Evolutionary conservation across 1,284 basidiomycete species (phyloP).

Genomic region (Phellinidium pouzarii): DNA sequence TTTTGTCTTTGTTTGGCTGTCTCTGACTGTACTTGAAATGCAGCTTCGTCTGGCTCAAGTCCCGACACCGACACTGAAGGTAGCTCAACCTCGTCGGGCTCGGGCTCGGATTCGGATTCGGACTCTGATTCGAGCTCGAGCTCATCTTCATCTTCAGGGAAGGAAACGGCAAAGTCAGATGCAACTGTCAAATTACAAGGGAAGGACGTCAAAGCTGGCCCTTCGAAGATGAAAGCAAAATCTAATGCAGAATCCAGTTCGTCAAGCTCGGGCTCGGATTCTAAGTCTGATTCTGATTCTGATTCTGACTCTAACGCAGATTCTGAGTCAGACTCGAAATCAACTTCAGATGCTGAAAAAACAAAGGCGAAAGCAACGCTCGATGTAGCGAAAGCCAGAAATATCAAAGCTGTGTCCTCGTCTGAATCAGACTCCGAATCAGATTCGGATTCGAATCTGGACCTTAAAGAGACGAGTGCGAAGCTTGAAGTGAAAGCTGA

Average conservation of each 20-base stretch:
- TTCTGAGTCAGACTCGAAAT: conserved; percentile 14
- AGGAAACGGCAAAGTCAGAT: not conserved
- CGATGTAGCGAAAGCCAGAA: no score
- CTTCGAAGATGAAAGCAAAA: conserved; percentile 11
- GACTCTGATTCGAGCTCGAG: conserved; percentile 2
- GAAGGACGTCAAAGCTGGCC: not conserved
- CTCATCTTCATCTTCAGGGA: not conserved
- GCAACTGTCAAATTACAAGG: not conserved
- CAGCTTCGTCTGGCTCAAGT: conserved; percentile 30
- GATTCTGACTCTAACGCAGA: conserved; percentile 21
- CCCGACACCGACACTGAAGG: conserved; percentile 28
- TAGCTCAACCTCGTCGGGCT: conserved; percentile 22
- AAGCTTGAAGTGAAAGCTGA: not conserved
- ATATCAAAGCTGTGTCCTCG: no score
- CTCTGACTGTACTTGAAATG: conserved; percentile 7
- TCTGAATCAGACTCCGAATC: no score
- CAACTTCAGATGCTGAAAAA: not conserved
- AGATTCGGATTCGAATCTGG: no score
- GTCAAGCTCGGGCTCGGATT: conserved; percentile 4
- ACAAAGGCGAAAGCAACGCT: not conserved
- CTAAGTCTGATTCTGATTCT: conserved; percentile 11
- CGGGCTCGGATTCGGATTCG: conserved; percentile 23
- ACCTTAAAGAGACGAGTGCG: not conserved
- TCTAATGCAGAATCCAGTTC: conserved; percentile 13
- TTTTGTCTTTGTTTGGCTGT: no score